phyloP scores from a whole-genome alignment of 2,329 filamentous ascomycete genomes.

The Fusarium odoratissimum region DNA sequence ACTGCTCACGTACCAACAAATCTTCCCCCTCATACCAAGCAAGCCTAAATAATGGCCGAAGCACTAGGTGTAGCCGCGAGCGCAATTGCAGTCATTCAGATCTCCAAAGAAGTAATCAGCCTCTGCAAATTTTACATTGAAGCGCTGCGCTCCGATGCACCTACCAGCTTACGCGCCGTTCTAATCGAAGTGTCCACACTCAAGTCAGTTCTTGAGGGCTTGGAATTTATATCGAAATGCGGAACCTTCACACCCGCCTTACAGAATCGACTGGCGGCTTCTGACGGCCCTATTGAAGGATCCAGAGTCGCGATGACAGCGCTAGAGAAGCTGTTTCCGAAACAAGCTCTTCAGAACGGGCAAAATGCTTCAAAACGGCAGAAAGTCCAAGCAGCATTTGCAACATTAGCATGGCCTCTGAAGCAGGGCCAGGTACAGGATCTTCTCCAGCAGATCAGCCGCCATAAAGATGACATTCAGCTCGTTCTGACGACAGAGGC shows the following conservation, averaged over 20 bases:
- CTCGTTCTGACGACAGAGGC: neutral
- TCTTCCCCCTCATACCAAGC: neutral
- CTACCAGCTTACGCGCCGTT: neutral
- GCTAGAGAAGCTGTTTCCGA: rapidly evolving
- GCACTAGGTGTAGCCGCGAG: neutral
- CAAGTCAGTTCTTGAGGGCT: neutral
- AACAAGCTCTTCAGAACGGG: rapidly evolving
- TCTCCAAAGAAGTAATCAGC: neutral
- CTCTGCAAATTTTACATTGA: neutral
- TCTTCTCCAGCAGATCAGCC: neutral
- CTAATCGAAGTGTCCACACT: neutral
- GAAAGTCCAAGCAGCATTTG: neutral
- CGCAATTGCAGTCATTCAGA: neutral
- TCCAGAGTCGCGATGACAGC: neutral
- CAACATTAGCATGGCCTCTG: neutral
- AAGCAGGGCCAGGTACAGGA: neutral
- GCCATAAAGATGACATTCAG: rapidly evolving
- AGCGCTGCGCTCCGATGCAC: neutral
- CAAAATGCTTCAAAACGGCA: neutral
- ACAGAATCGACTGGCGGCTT: neutral
- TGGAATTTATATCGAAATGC: neutral
- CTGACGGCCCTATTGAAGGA: neutral
- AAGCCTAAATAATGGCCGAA: neutral
- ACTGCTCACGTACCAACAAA: neutral
- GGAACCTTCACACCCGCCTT: neutral